Percentiles rank a stretch among this genome's conserved stretches.
phyloP scores from a whole-genome alignment of 306 rosid genomes.

The Vigna radiata region DNA sequence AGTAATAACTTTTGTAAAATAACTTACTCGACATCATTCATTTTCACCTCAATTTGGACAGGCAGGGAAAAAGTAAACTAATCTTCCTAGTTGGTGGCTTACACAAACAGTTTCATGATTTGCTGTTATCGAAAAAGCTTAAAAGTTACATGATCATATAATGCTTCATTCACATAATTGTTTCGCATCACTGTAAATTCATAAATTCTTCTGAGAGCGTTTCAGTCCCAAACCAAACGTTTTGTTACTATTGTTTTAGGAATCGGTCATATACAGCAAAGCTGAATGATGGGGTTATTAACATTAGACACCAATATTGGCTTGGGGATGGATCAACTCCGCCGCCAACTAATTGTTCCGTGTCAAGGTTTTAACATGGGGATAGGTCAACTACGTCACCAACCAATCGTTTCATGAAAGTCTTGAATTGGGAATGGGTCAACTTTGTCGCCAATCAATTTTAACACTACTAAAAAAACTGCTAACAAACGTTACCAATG shows the following conservation, averaged over 20 bases:
- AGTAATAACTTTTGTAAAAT: neutral
- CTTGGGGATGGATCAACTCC: neutral
- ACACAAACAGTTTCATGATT: neutral
- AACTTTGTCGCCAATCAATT: neutral
- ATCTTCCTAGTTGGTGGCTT: constrained; percentile 11
- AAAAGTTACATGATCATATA: neutral
- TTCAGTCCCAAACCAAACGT: neutral
- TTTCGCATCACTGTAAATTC: too few species aligned
- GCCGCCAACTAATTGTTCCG: neutral
- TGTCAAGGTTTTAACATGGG: neutral
- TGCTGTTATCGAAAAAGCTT: neutral
- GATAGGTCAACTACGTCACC: neutral
- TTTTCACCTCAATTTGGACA: constrained; percentile 14
- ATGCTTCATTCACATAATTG: constrained; percentile 19
- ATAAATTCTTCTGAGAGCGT: neutral
- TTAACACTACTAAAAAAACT: too few species aligned
- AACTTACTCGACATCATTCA: neutral
- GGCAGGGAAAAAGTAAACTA: constrained; percentile 14
- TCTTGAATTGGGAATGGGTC: neutral
- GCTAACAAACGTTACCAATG: neutral
- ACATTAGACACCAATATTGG: neutral
- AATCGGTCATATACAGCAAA: neutral
- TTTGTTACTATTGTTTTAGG: neutral
- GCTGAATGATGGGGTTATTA: too few species aligned
- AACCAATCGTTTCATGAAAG: neutral